Evolutionary conservation across 352 stramenopile genomes (phyloP), one percentile per base, ranked within the genome.

Genomic region (Aphanomyces stellatus): DNA sequence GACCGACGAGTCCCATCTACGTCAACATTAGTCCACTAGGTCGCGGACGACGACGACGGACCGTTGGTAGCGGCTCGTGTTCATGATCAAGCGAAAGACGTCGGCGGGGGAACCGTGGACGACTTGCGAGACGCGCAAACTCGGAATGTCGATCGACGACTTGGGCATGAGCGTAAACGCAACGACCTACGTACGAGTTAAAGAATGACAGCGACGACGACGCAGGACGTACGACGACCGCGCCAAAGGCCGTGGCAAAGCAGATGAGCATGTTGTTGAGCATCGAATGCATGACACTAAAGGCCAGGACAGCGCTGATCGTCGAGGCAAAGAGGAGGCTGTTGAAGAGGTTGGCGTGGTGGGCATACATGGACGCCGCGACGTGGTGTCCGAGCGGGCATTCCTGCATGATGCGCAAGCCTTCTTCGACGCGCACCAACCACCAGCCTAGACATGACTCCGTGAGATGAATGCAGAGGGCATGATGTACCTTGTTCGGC

Each of bases 251-350:
- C 11, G 77, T 90, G 33, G 78, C 42, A 62, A 93, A 91, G 70
- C 81, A 88, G 25, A 92, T 37, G 28, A 94, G 74, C 84, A 90
- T 90, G 53, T 92, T 91, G 72, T 74, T 74, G 25, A 88, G 74
- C 65, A 90, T 91, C 55, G 86, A 94, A 67, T 89, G 91, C 79
- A 90, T 90, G 75, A 86, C 89, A 68, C 82, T 92, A 68, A 94
- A 94, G 60, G 81, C 82, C 17, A 94, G 72, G 27, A 87, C 72
- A 1, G 86, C 84, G 41, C 81, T 83, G 42, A 89, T 62, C 11
- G 77, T 30, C 5, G 82, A 87, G 49, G 80, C 79, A 8, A 88
- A 72, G n/a, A 93, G 70, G 34, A 94, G 72, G 1, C 79, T 82
- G 48, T 94, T 94, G 7, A 79, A 85, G 24, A 85, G 88, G 4